These are phyloP conservation scores for Murraya paniculata DNA, from an alignment of 345 rosid species.

Conservation along the genomic window DNA sequence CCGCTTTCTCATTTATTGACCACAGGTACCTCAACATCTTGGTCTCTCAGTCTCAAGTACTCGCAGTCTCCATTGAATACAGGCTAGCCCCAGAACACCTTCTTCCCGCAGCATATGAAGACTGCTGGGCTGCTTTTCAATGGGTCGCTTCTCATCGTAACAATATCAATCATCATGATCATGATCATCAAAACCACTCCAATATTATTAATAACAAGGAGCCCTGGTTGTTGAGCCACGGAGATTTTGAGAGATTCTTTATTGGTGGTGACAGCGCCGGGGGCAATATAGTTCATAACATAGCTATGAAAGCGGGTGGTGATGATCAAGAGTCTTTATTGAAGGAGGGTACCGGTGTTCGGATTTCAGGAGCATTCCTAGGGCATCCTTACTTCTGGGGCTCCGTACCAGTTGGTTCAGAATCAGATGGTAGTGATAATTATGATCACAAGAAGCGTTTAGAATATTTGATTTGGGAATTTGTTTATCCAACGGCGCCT, in stretches of 20 bases:
- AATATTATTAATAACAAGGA: neutral
- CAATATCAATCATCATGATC: neutral
- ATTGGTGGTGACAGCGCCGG: conserved; percentile 36
- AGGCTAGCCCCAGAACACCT: conserved; percentile 39
- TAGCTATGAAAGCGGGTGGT: conserved; percentile 16
- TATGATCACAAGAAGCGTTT: neutral
- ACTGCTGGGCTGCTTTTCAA: conserved; percentile 36
- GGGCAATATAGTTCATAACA: conserved; percentile 22
- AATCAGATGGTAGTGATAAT: neutral
- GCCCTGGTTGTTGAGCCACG: conserved; percentile 16
- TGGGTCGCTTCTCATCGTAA: conserved; percentile 31
- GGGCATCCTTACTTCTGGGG: conserved; percentile 39
- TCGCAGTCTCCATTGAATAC: conserved; percentile 38
- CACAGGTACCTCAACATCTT: conserved; percentile 23
- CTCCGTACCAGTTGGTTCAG: conserved; percentile 21
- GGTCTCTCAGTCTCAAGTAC: conserved; percentile 22
- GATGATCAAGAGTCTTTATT: conserved; percentile 2
- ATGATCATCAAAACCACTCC: neutral
- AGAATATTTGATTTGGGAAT: neutral
- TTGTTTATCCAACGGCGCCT: conserved; percentile 17
- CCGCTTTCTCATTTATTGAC: conserved; percentile 24
- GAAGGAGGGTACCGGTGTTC: conserved; percentile 12
- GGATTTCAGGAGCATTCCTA: conserved; percentile 21
- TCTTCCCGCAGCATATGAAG: conserved; percentile 34
- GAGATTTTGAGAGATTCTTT: conserved; percentile 21